Evolutionary conservation across 495 filamentous ascomycete genomes (phyloP).

Genomic region (Daldinia grandis): DNA sequence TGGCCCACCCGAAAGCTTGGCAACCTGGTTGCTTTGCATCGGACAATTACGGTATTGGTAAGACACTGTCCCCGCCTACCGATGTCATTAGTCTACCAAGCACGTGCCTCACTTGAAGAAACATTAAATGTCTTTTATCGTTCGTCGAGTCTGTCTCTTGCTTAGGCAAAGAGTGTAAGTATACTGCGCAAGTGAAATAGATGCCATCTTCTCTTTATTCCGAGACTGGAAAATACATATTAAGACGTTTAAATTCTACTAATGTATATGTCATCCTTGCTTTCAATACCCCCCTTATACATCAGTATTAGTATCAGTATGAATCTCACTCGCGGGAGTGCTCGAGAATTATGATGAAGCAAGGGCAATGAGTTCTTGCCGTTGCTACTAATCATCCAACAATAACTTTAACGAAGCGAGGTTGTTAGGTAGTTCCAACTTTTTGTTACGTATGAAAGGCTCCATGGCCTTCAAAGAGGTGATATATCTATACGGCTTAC

Average conservation of each 20-base stretch:
- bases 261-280: not conserved
- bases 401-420: constrained; percentile 25
- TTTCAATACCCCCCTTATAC: not conserved
- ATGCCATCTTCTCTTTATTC: not conserved
- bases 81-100: too few relatives aligned
- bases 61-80: constrained; percentile 8
- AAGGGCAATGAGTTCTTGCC: not conserved
- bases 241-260: not conserved
- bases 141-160: too few relatives aligned
- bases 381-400: not conserved
- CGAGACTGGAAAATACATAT: not conserved
- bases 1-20: constrained; percentile 8
- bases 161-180: too few relatives aligned
- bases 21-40: constrained; percentile 34
- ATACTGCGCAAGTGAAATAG: not conserved
- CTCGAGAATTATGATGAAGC: not conserved
- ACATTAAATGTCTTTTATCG: not conserved
- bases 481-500: constrained; percentile 10
- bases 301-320: not conserved
- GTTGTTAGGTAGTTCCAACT: constrained; percentile 4
- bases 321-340: not conserved
- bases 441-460: constrained; percentile 16
- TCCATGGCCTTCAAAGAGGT: constrained; percentile 5
- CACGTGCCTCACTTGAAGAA: constrained; percentile 10
- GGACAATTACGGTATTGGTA: constrained; percentile 30